Percentiles rank a stretch among this genome's conserved stretches.
Conservation (phyloP, 1,284 basidiomycete species). For the Cystobasidiaceae sp. region DNA sequence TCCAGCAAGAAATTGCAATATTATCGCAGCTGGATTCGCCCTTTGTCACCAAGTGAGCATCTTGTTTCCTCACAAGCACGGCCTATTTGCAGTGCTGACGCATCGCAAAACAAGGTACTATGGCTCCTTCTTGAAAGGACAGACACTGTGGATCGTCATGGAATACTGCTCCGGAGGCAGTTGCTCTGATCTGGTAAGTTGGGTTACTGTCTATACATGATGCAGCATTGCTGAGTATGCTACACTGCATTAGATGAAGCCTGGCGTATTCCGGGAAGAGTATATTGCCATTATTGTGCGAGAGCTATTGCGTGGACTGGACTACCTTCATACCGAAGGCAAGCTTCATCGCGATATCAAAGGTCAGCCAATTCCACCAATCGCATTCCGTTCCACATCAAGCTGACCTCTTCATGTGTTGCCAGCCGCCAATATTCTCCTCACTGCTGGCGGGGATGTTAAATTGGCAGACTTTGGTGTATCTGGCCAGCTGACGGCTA, state of each 20-base stretch:
- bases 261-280: slow-evolving; percentile 92
- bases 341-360: slow-evolving; percentile 99
- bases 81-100: background rate
- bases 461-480: slow-evolving; percentile 99
- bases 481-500: slow-evolving; percentile 84
- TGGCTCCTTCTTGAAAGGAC: slow-evolving; percentile 90
- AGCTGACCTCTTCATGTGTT: background rate
- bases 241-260: slow-evolving; percentile 73
- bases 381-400: background rate
- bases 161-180: slow-evolving; percentile 66
- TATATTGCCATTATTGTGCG: slow-evolving; percentile 96
- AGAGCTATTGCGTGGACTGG: slow-evolving; percentile 84
- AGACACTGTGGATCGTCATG: slow-evolving; percentile 98
- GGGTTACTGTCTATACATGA: background rate
- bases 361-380: slow-evolving; percentile 54
- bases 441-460: slow-evolving; percentile 91
- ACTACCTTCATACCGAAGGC: slow-evolving; percentile 91
- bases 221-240: background rate
- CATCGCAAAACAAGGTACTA: slow-evolving; percentile 64
- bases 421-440: slow-evolving; percentile 85
- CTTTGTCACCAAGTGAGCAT: slow-evolving; percentile 79
- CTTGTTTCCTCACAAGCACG: background rate
- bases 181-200: slow-evolving; percentile 52
- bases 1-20: slow-evolving; percentile 98
- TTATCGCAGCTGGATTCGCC: slow-evolving; percentile 94